Base-by-base conservation (phyloP, 2,329 filamentous ascomycete species). In the Clonostachys rosea region DNA sequence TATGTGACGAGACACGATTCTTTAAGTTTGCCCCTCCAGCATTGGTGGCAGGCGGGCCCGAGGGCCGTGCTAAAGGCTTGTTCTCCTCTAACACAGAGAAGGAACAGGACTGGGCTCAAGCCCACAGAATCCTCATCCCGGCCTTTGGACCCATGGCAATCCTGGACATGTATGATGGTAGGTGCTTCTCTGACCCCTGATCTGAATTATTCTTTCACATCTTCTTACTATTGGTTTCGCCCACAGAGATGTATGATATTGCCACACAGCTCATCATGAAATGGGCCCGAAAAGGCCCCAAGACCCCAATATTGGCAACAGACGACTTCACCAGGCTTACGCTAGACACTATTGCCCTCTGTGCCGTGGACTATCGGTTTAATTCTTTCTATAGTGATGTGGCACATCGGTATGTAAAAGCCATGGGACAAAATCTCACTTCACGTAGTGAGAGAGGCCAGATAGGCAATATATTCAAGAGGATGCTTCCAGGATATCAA, bases 291-390 rank as follows among this genome's bases (percentile, higher is more conserved):
- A 73, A 81, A 53, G 86, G 86, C 1, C 66, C 79, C 2, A 61
- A 70, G 2, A 61, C 74, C 41, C 68, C 75, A 10, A 85, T 91
- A 48, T 67, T 73, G 40, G 78, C 79, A 0, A 75, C 79, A 0
- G 81, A 86, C n/a, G 84, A 89, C 61, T 87, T 87, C 52, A 88
- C 86, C 5, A 76, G 86, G n/a, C 67, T 90, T 30, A 82, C 86
- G 0, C 73, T 91, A 2, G 87, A 91, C 59, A 86, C 85, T 0
- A 75, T 91, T 10, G 83, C 83, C 2, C 73, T 91, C 5, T 86
- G 84, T 60, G 71, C 80, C 14, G 86, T 87, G 80, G 78, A 78
- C 36, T 84, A 75, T 49, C 81, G 86, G 16, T 89, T 90, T 72
- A 89, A 90, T 64, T 84, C 79, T 1, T 89, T 85, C 63, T 91